Evolutionary conservation across 371 early-diverging fungal genomes (phyloP), one percentile per base, ranked within the genome.

Genomic region (Mortierella sp.): DNA sequence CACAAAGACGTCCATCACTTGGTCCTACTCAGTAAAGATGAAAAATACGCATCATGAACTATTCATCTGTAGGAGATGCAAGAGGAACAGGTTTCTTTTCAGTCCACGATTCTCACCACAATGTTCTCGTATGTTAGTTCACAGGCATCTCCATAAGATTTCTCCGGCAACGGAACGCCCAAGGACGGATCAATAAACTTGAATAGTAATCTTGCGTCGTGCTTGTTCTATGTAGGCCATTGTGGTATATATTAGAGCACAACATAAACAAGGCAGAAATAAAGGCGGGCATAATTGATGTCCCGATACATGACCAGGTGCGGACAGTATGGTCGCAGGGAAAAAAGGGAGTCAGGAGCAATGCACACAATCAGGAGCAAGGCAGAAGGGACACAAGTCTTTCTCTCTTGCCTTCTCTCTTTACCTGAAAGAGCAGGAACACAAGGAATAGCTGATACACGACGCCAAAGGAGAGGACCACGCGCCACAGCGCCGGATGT

Each of bases 401-500:
- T n/a, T n/a, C n/a, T 34, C 11, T 34, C 37, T 34, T 34, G 7
- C 14, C 37, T 14, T 34, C 11, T 34, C 14, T 11, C 37, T 34
- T 7, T 87, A 91, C 94, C 89, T 97, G 93, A 81, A 97, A 97
- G 62, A 97, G 82, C 43, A 96, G 57, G 62, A 95, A 95, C 23
- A 96, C 93, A 50, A 98, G 81, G 34, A 92, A 81, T 70, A 96
- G 81, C 79, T 95, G 93, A 64, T 98, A 98, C 27, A 93, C 78
- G 3, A 97, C 93, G 50, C 93, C 91, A 11, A 90, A 53, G 34
- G 93, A 93, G 28, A 97, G 79, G 0, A 96, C 94, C 14, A 90
- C 87, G 37, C 97, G 85, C 98, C 98, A 98, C 47, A 98, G 84
- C 8, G 93, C 97, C 23, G 96, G 96, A 76, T 97, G 97, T 8